Conservation (phyloP, 768 basidiomycete genomes). For the Xerocomus brunneocitrinus region DNA sequence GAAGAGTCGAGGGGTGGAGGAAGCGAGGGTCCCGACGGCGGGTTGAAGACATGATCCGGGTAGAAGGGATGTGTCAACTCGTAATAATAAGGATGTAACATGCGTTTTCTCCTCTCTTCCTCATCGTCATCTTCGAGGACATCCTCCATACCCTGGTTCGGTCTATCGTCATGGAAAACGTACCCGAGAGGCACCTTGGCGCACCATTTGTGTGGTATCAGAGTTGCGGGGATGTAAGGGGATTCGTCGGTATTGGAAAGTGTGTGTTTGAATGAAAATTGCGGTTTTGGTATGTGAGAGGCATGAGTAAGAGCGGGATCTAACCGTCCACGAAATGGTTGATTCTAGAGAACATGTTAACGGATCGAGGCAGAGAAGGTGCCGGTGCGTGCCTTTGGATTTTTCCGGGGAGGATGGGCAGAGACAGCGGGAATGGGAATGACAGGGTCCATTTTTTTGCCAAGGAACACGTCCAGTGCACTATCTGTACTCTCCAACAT, state of each 20-base stretch:
- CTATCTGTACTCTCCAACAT: slow-evolving; percentile 84
- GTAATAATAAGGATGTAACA: slow-evolving; percentile 76
- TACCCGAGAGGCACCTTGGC: slow-evolving; percentile 81
- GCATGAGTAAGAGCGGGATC: slow-evolving; percentile 71
- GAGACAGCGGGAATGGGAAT: slow-evolving; percentile 50
- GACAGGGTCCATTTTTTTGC: slow-evolving; percentile 61
- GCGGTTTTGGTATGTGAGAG: slow-evolving; percentile 74
- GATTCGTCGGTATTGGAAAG: slow-evolving; percentile 52
- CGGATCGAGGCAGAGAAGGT: not conserved
- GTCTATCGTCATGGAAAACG: slow-evolving; percentile 33
- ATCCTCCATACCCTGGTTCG: slow-evolving; percentile 18
- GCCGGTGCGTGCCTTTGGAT: slow-evolving; percentile 30
- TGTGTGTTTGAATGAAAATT: slow-evolving; percentile 60
- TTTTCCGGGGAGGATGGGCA: slow-evolving; percentile 12
- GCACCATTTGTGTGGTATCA: slow-evolving; percentile 72
- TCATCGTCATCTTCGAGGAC: slow-evolving; percentile 16
- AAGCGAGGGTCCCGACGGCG: slow-evolving; percentile 42
- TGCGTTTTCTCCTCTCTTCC: slow-evolving; percentile 21
- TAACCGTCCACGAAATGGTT: slow-evolving; percentile 38
- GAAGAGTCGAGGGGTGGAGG: slow-evolving; percentile 61
- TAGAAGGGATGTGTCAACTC: slow-evolving; percentile 76
- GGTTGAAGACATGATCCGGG: slow-evolving; percentile 62
- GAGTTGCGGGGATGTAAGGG: slow-evolving; percentile 58
- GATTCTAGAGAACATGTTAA: slow-evolving; percentile 30
- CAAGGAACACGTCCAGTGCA: slow-evolving; percentile 73